phyloP scores from a whole-genome alignment of 176 grass and related monocot genomes.

The Zoysia japonica region DNA sequence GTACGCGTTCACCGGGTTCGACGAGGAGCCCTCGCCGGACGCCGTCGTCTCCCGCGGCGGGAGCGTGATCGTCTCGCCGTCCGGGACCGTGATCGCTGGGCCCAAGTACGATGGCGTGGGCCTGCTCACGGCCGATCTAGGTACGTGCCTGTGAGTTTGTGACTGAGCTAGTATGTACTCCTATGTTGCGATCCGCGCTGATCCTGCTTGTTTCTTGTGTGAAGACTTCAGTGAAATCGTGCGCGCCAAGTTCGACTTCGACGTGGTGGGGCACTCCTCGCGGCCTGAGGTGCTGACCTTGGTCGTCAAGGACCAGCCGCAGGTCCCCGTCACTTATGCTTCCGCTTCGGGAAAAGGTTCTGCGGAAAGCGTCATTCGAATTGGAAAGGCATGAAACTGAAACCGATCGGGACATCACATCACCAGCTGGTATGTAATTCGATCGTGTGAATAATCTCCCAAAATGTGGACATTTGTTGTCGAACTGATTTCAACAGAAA shows the following conservation, averaged over 20 bases:
- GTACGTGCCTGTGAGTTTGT: background rate
- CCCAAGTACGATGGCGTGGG: constrained; percentile 4
- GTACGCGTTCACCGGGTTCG: constrained; percentile 41
- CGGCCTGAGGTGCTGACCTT: constrained; percentile 8
- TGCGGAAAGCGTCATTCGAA: background rate
- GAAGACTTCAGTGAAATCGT: background rate
- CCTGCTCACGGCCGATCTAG: background rate
- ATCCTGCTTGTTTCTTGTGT: background rate
- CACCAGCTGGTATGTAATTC: background rate
- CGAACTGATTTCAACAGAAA: background rate
- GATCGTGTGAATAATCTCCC: background rate
- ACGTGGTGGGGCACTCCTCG: constrained; percentile 17
- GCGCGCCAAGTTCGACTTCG: background rate
- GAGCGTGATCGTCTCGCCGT: constrained; percentile 12
- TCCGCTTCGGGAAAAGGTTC: background rate
- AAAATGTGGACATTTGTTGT: background rate
- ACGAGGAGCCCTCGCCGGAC: background rate
- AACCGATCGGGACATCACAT: background rate
- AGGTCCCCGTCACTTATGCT: background rate
- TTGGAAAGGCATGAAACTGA: background rate
- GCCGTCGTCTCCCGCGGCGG: background rate
- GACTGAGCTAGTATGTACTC: too few relatives aligned
- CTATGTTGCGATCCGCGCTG: background rate
- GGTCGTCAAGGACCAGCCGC: constrained; percentile 6
- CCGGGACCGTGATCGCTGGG: background rate